Conservation (phyloP, 2,329 filamentous ascomycete species). For the Phoma sp. region DNA sequence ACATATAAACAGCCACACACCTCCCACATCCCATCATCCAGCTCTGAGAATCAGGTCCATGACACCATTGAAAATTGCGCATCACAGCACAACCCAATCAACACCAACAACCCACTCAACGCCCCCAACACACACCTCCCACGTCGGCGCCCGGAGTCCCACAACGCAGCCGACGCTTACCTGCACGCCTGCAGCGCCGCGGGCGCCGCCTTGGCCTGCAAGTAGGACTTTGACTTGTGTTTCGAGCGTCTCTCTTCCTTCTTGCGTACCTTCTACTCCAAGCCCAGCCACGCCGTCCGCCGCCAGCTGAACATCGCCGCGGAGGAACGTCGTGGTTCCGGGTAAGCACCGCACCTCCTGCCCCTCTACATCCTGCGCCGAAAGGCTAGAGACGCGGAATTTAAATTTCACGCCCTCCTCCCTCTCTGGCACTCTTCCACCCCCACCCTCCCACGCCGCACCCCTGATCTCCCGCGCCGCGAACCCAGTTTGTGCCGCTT, state of each 20-base stretch:
- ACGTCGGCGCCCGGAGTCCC: slow-evolving; percentile 49
- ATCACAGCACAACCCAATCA: slow-evolving; percentile 48
- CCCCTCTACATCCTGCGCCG: not conserved
- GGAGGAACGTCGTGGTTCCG: slow-evolving; percentile 32
- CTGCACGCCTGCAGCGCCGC: slow-evolving; percentile 24
- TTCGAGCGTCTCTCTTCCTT: no score
- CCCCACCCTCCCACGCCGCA: slow-evolving; percentile 23
- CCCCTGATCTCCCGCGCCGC: slow-evolving; percentile 18
- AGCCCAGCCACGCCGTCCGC: slow-evolving; percentile 22
- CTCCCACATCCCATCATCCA: no score
- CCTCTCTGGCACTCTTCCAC: slow-evolving; percentile 10
- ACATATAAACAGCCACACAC: no score
- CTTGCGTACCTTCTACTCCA: not conserved
- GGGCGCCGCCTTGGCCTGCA: slow-evolving; percentile 35
- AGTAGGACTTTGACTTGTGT: slow-evolving; percentile 22
- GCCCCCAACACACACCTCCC: slow-evolving; percentile 49
- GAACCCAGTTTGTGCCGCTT: slow-evolving; percentile 37
- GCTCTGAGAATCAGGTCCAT: no score
- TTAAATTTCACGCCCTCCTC: slow-evolving; percentile 32
- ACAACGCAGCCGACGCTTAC: slow-evolving; percentile 38
- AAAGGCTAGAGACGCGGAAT: slow-evolving; percentile 15
- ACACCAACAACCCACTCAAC: slow-evolving; percentile 50
- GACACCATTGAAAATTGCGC: no score
- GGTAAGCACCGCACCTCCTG: slow-evolving; percentile 28
- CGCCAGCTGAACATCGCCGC: slow-evolving; percentile 20